These are phyloP conservation scores for Chlamydomonas incerta DNA, from an alignment of 139 green algal genomes.

Conservation along the genomic window DNA sequence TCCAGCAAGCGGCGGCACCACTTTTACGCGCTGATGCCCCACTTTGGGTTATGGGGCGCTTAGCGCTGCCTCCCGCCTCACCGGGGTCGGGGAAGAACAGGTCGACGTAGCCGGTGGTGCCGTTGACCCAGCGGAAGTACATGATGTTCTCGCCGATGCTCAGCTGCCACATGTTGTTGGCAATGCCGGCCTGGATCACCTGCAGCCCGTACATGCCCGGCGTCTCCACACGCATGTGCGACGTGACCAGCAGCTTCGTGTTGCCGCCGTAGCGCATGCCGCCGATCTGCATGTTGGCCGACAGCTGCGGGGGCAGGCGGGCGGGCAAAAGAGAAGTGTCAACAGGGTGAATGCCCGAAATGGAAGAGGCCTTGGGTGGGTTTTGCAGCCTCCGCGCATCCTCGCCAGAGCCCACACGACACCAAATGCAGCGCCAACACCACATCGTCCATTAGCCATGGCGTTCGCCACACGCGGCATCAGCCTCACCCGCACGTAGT, in stretches of 20 bases:
- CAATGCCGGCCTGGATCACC: neutral
- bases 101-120: constrained; percentile 1
- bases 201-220: neutral
- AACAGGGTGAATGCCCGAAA: no score
- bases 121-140: neutral
- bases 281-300: neutral
- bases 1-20: no score
- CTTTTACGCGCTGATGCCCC: no score
- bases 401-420: no score
- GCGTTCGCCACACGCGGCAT: no score
- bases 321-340: no score
- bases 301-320: no score
- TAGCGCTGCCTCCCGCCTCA: neutral
- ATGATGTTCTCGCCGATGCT: constrained; percentile 4
- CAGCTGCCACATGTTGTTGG: constrained; percentile 1
- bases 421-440: no score
- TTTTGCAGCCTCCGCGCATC: no score
- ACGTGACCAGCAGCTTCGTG: neutral
- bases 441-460: no score
- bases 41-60: no score
- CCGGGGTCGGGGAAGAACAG: constrained; percentile 5
- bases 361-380: no score
- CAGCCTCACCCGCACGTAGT: neutral
- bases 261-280: neutral
- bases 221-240: neutral